Conservation (phyloP, 371 early-diverging fungal genomes). For the Basidiobolus meristosporus region DNA sequence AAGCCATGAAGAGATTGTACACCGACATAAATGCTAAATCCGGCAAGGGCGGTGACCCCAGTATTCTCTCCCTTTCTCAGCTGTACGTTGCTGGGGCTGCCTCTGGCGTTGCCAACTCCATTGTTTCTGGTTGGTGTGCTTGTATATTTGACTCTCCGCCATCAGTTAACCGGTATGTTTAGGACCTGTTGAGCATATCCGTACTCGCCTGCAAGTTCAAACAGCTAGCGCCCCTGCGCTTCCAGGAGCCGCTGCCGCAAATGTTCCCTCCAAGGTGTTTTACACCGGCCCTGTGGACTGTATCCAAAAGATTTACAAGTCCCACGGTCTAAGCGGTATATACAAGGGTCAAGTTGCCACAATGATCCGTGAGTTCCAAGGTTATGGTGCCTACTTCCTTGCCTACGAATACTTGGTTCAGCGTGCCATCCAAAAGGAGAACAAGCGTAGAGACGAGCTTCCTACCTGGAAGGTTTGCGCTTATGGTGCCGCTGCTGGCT, state of each 20-base stretch:
- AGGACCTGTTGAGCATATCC: slow-evolving; percentile 68
- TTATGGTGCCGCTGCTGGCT: slow-evolving; percentile 56
- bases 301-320: slow-evolving; percentile 45
- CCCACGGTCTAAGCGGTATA: slow-evolving; percentile 46
- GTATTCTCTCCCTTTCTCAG: slow-evolving; percentile 31
- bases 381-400: slow-evolving; percentile 63
- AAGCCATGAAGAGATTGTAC: slow-evolving; percentile 52
- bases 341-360: slow-evolving; percentile 72
- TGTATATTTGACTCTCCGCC: neutral
- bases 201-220: slow-evolving; percentile 61
- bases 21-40: slow-evolving; percentile 20
- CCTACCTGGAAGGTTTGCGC: slow-evolving; percentile 40
- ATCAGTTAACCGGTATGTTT: neutral
- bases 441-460: slow-evolving; percentile 27
- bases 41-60: slow-evolving; percentile 8
- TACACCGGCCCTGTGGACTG: slow-evolving; percentile 56
- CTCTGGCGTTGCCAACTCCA: slow-evolving; percentile 62
- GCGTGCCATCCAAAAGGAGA: slow-evolving; percentile 26
- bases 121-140: slow-evolving; percentile 29
- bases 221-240: slow-evolving; percentile 10
- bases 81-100: slow-evolving; percentile 60
- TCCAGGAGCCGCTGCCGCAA: too few species aligned
- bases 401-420: slow-evolving; percentile 61
- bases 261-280: too few species aligned
- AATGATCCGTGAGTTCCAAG: slow-evolving; percentile 56